phyloP scores from a whole-genome alignment of 345 rosid genomes.

The Citrus sp. region DNA sequence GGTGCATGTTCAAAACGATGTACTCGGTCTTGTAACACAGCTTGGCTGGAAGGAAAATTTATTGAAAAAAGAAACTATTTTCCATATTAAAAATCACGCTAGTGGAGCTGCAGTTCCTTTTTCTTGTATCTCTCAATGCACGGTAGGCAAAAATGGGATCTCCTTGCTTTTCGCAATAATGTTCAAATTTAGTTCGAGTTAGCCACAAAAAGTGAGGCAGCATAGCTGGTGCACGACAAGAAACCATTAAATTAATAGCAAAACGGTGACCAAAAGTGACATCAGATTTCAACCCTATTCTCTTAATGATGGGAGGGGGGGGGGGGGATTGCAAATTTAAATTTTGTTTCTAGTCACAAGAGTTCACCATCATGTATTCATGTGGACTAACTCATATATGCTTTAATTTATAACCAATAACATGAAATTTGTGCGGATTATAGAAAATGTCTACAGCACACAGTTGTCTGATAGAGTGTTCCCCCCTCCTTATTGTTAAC shows the following conservation, averaged over 20 bases:
- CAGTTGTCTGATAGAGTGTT: too few relatives aligned
- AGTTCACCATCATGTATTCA: too few relatives aligned
- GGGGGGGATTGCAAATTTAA: too few relatives aligned
- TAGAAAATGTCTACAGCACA: too few relatives aligned
- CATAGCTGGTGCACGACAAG: constrained; percentile 8
- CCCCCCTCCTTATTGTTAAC: too few relatives aligned
- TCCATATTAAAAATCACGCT: background rate
- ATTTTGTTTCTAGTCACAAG: too few relatives aligned
- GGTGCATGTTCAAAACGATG: background rate
- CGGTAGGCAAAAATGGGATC: background rate
- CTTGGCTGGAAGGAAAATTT: background rate
- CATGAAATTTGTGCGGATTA: too few relatives aligned
- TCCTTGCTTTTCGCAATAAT: constrained; percentile 1
- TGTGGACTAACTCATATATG: too few relatives aligned
- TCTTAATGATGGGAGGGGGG: background rate
- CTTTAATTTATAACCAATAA: too few relatives aligned
- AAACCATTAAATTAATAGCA: constrained; percentile 21
- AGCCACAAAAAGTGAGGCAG: background rate
- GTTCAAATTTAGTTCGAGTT: background rate
- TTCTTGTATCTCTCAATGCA: background rate
- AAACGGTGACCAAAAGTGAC: background rate
- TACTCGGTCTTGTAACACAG: background rate
- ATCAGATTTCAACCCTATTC: background rate
- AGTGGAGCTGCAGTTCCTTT: background rate
- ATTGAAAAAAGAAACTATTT: background rate